Evolutionary conservation across 1,139 yeast species (phyloP).

Genomic region (Pichia norvegensis): DNA sequence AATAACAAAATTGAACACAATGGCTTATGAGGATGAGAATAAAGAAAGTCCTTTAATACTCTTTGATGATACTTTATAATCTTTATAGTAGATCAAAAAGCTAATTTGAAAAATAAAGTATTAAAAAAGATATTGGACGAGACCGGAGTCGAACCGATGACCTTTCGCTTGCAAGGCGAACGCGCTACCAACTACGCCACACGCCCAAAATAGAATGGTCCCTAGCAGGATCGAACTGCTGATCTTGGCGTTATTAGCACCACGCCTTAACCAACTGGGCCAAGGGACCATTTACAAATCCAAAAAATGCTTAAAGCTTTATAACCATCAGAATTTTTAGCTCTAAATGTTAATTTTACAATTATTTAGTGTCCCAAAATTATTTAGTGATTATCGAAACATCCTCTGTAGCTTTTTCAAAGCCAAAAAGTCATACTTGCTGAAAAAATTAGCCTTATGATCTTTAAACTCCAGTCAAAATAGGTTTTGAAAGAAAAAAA

Average conservation of each 20-base stretch:
- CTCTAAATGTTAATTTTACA: no score
- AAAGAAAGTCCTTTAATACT: not conserved
- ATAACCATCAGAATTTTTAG: no score
- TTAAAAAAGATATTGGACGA: conserved; percentile 38
- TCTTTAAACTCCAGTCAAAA: no score
- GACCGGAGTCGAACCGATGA: conserved; percentile 63
- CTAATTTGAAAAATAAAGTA: not conserved
- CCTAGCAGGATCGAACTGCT: conserved; percentile 76
- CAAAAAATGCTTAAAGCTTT: not conserved
- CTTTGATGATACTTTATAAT: not conserved
- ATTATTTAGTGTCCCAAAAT: no score
- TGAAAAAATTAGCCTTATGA: no score
- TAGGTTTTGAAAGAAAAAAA: no score
- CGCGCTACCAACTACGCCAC: conserved; percentile 73
- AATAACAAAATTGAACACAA: not conserved
- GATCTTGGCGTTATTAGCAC: conserved; percentile 66
- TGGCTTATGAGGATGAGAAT: not conserved
- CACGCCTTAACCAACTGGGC: conserved; percentile 91
- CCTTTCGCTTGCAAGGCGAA: conserved; percentile 62
- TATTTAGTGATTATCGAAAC: no score
- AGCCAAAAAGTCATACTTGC: no score
- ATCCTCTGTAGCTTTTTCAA: no score
- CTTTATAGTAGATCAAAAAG: not conserved
- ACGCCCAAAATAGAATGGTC: conserved; percentile 50
- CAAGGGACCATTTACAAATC: conserved; percentile 48